Conservation (phyloP, 768 basidiomycete species). For the Boletus rubroflammeus region DNA sequence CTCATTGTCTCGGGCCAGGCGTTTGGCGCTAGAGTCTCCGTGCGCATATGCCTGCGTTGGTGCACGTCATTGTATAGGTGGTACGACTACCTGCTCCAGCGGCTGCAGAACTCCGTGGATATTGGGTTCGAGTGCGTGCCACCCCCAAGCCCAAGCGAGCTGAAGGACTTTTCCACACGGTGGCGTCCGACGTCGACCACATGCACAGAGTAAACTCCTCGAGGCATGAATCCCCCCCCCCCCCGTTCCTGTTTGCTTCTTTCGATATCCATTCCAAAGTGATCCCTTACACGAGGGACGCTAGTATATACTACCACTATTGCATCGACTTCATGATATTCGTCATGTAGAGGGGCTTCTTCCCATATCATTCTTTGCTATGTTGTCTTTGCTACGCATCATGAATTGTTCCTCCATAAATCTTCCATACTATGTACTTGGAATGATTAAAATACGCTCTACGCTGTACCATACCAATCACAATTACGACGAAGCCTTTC, state of each 20-base stretch:
- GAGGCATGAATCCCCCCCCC: neutral
- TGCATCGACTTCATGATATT: slow-evolving; percentile 4
- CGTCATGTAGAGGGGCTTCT: slow-evolving; percentile 1
- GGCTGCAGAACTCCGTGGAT: neutral
- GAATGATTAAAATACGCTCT: slow-evolving; percentile 18
- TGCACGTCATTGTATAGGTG: slow-evolving; percentile 21
- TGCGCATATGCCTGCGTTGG: slow-evolving; percentile 20
- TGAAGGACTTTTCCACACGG: slow-evolving; percentile 6
- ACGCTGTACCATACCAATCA: slow-evolving; percentile 16
- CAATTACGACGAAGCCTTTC: neutral
- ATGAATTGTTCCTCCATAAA: neutral
- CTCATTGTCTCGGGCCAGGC: slow-evolving; percentile 26
- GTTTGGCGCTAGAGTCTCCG: slow-evolving; percentile 23
- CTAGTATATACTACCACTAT: neutral
- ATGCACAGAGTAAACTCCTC: neutral
- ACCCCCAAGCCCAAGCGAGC: neutral
- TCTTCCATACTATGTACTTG: neutral
- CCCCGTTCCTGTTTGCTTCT: neutral
- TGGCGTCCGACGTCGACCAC: neutral
- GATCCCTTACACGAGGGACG: neutral
- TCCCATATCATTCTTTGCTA: neutral
- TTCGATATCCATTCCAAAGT: neutral
- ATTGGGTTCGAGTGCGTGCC: neutral
- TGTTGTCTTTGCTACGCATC: slow-evolving; percentile 8
- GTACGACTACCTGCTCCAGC: slow-evolving; percentile 7